Base-by-base conservation (phyloP, 208 protist species). In the Crithidia acanthocephali region DNA sequence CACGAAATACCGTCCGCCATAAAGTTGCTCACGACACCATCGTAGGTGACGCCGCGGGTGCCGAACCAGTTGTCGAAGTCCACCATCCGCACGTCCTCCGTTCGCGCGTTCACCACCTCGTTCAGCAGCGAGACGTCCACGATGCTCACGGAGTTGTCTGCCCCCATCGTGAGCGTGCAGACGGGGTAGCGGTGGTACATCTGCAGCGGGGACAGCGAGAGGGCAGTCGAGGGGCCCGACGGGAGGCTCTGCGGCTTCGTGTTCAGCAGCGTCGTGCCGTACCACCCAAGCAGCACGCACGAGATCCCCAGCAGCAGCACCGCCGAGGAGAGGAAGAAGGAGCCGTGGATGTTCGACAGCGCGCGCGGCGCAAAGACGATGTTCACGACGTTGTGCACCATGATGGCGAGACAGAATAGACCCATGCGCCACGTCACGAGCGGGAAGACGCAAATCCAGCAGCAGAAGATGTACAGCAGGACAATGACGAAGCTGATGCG, bases 131-230 rank as follows among this genome's bases (percentile, higher is more conserved):
- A 72, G 22, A 92, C 50, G 67, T 94, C 88, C 0, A 83, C 61
- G 5, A 93, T 65, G 42, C 52, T 74, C 50, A 91, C 52, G 16
- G 68, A 70, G 42, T 58, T 33, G 51, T 79, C 84, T 15, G 61
- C 65, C 25, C 74, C 80, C 32, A 83, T 53, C 11, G 53, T 52
- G 30, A 93, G 45, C 27, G 74, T 74, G 72, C 88, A 93, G 28
- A 93, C 81, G 0, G 88, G 88, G 45, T 93, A 93, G 23, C 74
- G 85, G 59, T 91, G 88, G 62, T 87, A 93, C 18, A 80, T 68
- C n/a, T 79, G 59, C 28, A 84, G 42, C 16, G 32, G 20, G 27
- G 71, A 56, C 40, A 76, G 55, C 50, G 68, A 2, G 8, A 30
- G 27, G 11, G 58, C 16, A 1, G 56, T 53, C 27, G 77, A 30